Evolutionary conservation across 2,329 filamentous ascomycete genomes (phyloP).

Genomic region (Metarhizium humberi): DNA sequence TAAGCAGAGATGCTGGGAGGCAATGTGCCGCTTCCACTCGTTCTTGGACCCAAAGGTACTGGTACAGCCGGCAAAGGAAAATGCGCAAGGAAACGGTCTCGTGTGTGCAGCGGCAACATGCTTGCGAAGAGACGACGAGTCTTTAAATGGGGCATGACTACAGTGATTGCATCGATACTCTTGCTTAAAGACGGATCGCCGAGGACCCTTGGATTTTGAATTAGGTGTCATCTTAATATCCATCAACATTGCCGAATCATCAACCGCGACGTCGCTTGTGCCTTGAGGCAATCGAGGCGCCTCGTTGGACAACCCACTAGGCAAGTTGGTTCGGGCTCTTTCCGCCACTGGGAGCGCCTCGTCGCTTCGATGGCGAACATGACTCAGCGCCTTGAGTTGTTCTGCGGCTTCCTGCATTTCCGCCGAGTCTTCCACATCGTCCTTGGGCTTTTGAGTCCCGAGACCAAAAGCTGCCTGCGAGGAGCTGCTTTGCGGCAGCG

Average conservation of each 20-base stretch:
- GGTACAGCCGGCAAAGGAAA: slow-evolving; percentile 72
- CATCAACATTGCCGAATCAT: slow-evolving; percentile 13
- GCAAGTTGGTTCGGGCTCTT: slow-evolving; percentile 28
- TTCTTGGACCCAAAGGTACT: slow-evolving; percentile 90
- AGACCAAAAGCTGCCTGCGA: slow-evolving; percentile 11
- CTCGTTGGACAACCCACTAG: slow-evolving; percentile 26
- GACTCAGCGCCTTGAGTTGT: slow-evolving; percentile 56
- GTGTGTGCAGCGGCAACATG: slow-evolving; percentile 61
- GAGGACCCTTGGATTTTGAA: slow-evolving; percentile 30
- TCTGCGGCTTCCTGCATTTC: slow-evolving; percentile 62
- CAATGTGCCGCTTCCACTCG: slow-evolving; percentile 94
- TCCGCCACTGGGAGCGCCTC: slow-evolving; percentile 23
- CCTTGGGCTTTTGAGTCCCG: slow-evolving; percentile 20
- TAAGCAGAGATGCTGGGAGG: slow-evolving; percentile 74
- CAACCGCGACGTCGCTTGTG: slow-evolving; percentile 20
- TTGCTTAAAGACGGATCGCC: slow-evolving; percentile 45
- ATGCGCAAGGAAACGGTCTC: slow-evolving; percentile 74
- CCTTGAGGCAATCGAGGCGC: slow-evolving; percentile 21
- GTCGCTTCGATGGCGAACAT: slow-evolving; percentile 47
- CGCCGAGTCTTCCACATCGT: slow-evolving; percentile 47
- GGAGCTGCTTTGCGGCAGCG: slow-evolving; percentile 18
- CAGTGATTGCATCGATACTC: slow-evolving; percentile 54
- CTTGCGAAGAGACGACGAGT: slow-evolving; percentile 55
- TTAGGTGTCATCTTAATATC: slow-evolving; percentile 16
- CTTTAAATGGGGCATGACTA: slow-evolving; percentile 57